A percentile compares a stretch with the other conserved stretches of the same genome.
Conservation (phyloP, 75 land plant genomes). For the Sequoiadendron giganteum region DNA sequence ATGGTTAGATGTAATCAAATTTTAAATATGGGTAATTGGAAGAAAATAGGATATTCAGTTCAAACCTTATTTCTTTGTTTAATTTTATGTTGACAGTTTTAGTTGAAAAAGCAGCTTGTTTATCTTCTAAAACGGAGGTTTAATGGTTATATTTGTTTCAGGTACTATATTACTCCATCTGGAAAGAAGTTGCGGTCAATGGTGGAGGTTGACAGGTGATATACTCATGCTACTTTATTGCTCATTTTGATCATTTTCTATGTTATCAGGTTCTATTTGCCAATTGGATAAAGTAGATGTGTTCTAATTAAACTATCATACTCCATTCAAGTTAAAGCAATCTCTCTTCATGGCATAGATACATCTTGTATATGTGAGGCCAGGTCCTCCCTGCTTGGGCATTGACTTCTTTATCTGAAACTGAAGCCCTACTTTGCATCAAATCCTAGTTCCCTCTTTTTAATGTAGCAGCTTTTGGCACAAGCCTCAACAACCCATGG, state of each 20-base stretch:
- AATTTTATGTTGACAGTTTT: not conserved
- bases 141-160: slow-evolving; percentile 13
- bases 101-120: not conserved
- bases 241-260: not conserved
- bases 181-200: slow-evolving; percentile 70
- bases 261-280: not conserved
- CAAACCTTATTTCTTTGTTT: not conserved
- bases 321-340: not conserved
- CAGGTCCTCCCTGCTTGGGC: not conserved
- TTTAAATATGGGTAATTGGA: not conserved
- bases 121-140: not conserved
- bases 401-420: not conserved
- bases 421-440: not conserved
- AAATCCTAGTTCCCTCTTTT: not conserved
- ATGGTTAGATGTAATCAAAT: not conserved
- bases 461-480: not conserved
- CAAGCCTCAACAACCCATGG: not conserved
- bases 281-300: not conserved
- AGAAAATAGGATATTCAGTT: not conserved
- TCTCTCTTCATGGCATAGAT: not conserved
- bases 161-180: slow-evolving; percentile 64
- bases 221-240: not conserved
- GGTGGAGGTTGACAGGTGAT: slow-evolving; percentile 62
- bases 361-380: not conserved
- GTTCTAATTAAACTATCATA: not conserved